Base-by-base conservation (phyloP, 345 rosid species). In the Fremontodendron californicum region DNA sequence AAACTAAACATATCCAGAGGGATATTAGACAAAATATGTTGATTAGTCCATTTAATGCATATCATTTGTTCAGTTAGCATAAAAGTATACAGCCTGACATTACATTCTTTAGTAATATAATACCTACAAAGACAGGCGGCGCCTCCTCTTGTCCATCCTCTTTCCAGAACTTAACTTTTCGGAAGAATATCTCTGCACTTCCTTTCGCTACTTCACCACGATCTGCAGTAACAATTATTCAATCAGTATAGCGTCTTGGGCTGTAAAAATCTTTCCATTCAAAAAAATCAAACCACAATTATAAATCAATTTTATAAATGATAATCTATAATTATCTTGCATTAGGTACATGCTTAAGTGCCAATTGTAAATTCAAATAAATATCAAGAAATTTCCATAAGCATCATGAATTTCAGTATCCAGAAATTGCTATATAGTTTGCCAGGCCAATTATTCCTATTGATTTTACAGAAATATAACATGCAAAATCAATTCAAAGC, bases 91-190 rank as follows among this genome's bases (percentile, higher is more conserved):
- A 52, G 37, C 69, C 66, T 62, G 18, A 43, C 66, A 77, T 71
- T 80, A 43, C 71, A 74, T 71, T 80, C 57, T 66, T 71, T 52
- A 64, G 69, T 73, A 87, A 78, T 74, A 78, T 78, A 87, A 87
- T 91, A 92, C 98, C 93, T 91, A 94, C 98, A 94, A 96, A 96
- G 88, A 96, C 94, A 89, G 98, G 98, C 46, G 98, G 97, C 12
- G 98, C 97, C 84, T 93, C 98, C 69, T 92, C 95, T 78, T 92
- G 89, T 13, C 90, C 99, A 76, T 96, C 99, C 21, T 91, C 98
- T 76, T 91, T 96, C 99, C 99, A 96, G 73, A 96, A 96, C 93
- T 96, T 93, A 55, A 93, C 99, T 86, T 96, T 96, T 3, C 98
- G 90, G 81, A 93, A 96, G 85, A 96, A 96, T 25, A 91, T 91